These are phyloP conservation scores for Aspergillus pseudotamarii DNA, from an alignment of 2,329 filamentous ascomycete genomes.

Conservation along the genomic window DNA sequence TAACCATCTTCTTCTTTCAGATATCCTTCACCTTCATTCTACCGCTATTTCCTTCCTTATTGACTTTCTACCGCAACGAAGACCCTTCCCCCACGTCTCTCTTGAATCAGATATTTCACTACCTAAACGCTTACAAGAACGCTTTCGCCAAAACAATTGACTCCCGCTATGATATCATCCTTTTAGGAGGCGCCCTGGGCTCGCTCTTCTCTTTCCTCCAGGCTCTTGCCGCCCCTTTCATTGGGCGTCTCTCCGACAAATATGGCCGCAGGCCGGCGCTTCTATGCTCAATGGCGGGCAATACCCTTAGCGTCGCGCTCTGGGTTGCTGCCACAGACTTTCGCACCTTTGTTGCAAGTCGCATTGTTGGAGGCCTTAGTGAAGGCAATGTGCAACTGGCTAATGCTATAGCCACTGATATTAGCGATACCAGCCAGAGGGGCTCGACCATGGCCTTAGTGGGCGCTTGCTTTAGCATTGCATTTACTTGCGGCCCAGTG, in stretches of 20 bases:
- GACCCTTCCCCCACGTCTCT: constrained; percentile 68
- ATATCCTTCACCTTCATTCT: constrained; percentile 99
- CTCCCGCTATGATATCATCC: constrained; percentile 93
- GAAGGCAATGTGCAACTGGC: constrained; percentile 97
- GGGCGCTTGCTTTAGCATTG: constrained; percentile 93
- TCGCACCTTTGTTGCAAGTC: constrained; percentile 90
- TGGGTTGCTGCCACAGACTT: constrained; percentile 96
- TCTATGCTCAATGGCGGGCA: constrained; percentile 88
- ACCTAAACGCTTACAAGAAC: constrained; percentile 92
- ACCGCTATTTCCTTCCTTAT: constrained; percentile 89
- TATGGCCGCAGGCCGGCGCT: constrained; percentile 86
- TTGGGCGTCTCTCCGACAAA: constrained; percentile 83
- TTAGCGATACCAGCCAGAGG: constrained; percentile 81
- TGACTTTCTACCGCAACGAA: constrained; percentile 91
- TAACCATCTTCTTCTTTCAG: constrained; percentile 51
- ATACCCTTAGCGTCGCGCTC: constrained; percentile 87
- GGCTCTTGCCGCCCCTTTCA: constrained; percentile 87
- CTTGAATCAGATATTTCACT: constrained; percentile 76
- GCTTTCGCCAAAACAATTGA: constrained; percentile 91
- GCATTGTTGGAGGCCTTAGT: constrained; percentile 87
- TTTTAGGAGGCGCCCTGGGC: constrained; percentile 89
- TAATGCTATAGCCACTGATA: constrained; percentile 93
- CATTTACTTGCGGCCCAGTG: constrained; percentile 94
- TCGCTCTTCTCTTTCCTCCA: constrained; percentile 93
- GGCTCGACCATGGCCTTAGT: constrained; percentile 95